Base-by-base conservation (phyloP, 2,329 filamentous ascomycete species). In the Penicillium sp. region DNA sequence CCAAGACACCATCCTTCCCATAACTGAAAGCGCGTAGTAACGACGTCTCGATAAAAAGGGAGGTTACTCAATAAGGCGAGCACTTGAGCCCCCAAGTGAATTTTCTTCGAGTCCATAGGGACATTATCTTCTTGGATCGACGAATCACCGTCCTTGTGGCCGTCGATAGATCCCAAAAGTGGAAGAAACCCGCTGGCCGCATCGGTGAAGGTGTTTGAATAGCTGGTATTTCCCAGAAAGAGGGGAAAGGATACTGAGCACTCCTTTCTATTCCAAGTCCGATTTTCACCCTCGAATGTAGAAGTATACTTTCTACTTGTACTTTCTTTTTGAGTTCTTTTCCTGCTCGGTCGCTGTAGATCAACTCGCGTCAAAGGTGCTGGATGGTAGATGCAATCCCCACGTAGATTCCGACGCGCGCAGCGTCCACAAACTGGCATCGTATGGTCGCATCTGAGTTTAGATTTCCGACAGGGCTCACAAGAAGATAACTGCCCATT, bases 391-490 rank as follows among this genome's bases (percentile, higher is more conserved):
- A 63, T 44, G 29, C 63, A 66, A 19, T 52, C 26, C 11, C 57
- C 55, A 16, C 24, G 42, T 16, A 45, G 5, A 33, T 39, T 37
- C 56, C 58, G 43, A 23, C 57, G 59, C 13, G 44, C 26, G 36
- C 64, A 67, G 18, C 61, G 55, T 11, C 59, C 54, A 49, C 64
- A 67, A 13, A 62, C 24, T 11, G 64, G 64, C 5, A 45, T 61
- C 18, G 51, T 43, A 46, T 66, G 55, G 39, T 66, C 64, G 42
- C 64, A 67, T 14, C 62, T 62, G 3, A 66, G 39, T 19, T 67
- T 67, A 11, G 64, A 56, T 34, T 62, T 65, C 37, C 64, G 63
- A 48, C 64, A 67, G 10, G 64, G 64, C 33, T 67, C 64, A 51
- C 64, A 67, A 2, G 64, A 60, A 3, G 61, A 50, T 18, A 62